Evolutionary conservation across 2,329 filamentous ascomycete species (phyloP), one percentile per base, ranked within the genome.

Genomic region (Bipolaris gigantea): DNA sequence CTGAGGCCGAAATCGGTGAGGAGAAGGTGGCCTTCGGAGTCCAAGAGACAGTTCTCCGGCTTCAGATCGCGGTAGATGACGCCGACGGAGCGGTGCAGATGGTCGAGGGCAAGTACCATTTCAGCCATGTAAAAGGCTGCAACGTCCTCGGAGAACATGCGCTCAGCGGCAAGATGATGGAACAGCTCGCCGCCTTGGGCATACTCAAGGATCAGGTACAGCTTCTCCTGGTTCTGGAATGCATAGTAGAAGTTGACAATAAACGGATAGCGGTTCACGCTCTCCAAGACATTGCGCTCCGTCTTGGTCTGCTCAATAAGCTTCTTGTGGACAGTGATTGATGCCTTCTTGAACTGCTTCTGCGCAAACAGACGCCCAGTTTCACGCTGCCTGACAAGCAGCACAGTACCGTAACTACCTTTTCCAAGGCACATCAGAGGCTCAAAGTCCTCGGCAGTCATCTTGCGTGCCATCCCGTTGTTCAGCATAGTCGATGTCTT

Each of bases 111-210:
- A 21, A 99, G 85, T 4, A 96, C 86, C 86, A 99, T 95, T 77
- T 99, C 92, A 0, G 92, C 95, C 90, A 97, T 96, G 82, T 99
- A 99, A 75, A 97, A 99, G 1, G 92, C 90, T 0, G 93, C 89
- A 2, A 89, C 89, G 15, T 89, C 83, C 76, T 97, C 93, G 13
- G 89, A 83, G 64, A 99, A 97, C 90, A 97, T 97, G 73, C 91
- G 90, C 74, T 97, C 92, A 62, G 91, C 89, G 55, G 87, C 90
- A 23, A 99, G 82, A 69, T 97, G 93, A n/a, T 90, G 92, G 73
- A 99, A 99, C 5, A 99, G 82, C 76, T 99, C 95, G 52, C 95
- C 94, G 34, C 95, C 95, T 74, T 96, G 90, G 5, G 94, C 94
- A 74, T 99, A 99, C 77, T 99, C 93, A 21, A 99, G 85, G 62